Evolutionary conservation across 179 eudicot species (phyloP), one percentile per base, ranked within the genome.

Genomic region (Sideroxylon spinosum): DNA sequence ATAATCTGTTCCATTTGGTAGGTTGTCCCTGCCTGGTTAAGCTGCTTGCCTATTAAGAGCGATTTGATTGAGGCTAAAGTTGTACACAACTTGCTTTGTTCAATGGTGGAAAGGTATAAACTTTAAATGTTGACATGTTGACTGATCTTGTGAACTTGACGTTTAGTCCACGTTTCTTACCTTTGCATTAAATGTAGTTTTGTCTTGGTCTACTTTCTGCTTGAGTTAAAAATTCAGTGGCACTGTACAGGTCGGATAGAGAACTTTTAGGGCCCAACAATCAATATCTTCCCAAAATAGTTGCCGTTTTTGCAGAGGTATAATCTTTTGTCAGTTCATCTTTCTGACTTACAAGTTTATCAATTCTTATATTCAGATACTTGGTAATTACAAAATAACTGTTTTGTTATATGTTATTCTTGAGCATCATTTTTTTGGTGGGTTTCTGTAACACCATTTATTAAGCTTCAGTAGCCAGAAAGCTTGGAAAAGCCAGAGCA

Each of bases 261-360:
- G 93, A 89, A 76, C 86, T 91, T 79, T 78, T 93, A 87, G 97
- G 97, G 25, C 92, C 93, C 62, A 90, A 91, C 83, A 89, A 90
- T 78, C 93, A 90, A 78, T 82, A 93, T 85, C 82, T 89, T 66
- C 97, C 97, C 10, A 93, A 91, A 87, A 91, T 93, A 70, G 87
- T 91, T 70, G 73, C 84, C 10, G 89, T 93, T 49, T 92, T 93
- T 86, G 97, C 95, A 57, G 97, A 93, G 95, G 97, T 93, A 65
- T 71, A 89, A 72, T 70, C 57, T 55, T 6, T 69, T 4, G 3
- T 48, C 9, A n/a, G 2, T 3, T 12, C 6, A 1, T 48, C 2
- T 3, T 19, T 10, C 25, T 20, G 25, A 9, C 26, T 74, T 60
- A 17, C 12, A 4, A 22, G 1, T 53, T 29, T 22, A 53, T 44